Percentiles rank a stretch among this genome's conserved stretches.
Evolutionary conservation across 768 basidiomycete species (phyloP).

Genomic region (Phlebiopsis flavidoalba): DNA sequence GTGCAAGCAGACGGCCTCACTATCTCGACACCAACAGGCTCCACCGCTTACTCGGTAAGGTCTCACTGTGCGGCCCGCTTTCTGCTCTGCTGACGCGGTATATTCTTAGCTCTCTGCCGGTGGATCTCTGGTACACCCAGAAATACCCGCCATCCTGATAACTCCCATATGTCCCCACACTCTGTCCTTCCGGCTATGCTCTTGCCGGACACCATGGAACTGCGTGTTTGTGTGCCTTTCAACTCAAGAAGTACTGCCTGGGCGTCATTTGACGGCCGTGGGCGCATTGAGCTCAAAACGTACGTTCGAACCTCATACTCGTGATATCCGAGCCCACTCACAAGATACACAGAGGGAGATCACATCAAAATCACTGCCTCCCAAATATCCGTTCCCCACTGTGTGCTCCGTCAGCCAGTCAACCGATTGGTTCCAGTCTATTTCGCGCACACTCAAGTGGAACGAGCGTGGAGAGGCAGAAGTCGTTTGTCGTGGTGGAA

Average conservation of each 20-base stretch:
- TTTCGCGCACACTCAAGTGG: slow-evolving; percentile 96
- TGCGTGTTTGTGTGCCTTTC: slow-evolving; percentile 98
- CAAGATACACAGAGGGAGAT: slow-evolving; percentile 75
- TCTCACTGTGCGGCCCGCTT: slow-evolving; percentile 8
- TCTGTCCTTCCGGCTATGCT: slow-evolving; percentile 97
- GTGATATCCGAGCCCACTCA: slow-evolving; percentile 5
- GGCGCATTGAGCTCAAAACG: slow-evolving; percentile 94
- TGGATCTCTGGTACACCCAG: slow-evolving; percentile 95
- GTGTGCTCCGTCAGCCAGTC: slow-evolving; percentile 98
- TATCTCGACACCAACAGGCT: slow-evolving; percentile 94
- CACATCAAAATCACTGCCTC: slow-evolving; percentile 98
- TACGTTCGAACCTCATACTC: slow-evolving; percentile 35
- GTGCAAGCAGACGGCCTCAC: slow-evolving; percentile 97
- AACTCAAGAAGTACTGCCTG: slow-evolving; percentile 98
- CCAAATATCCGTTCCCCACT: slow-evolving; percentile 96
- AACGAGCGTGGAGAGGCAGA: slow-evolving; percentile 98
- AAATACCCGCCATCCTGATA: slow-evolving; percentile 94
- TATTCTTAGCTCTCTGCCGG: slow-evolving; percentile 79
- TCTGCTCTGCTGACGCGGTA: background rate
- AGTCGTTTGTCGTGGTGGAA: slow-evolving; percentile 97
- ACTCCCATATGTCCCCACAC: slow-evolving; percentile 99
- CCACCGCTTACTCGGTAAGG: slow-evolving; percentile 94
- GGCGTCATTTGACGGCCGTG: slow-evolving; percentile 98
- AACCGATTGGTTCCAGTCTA: slow-evolving; percentile 97
- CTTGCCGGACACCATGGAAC: slow-evolving; percentile 96